phyloP scores from a whole-genome alignment of 2,329 filamentous ascomycete genomes.

The Pestalotiopsis sp. region DNA sequence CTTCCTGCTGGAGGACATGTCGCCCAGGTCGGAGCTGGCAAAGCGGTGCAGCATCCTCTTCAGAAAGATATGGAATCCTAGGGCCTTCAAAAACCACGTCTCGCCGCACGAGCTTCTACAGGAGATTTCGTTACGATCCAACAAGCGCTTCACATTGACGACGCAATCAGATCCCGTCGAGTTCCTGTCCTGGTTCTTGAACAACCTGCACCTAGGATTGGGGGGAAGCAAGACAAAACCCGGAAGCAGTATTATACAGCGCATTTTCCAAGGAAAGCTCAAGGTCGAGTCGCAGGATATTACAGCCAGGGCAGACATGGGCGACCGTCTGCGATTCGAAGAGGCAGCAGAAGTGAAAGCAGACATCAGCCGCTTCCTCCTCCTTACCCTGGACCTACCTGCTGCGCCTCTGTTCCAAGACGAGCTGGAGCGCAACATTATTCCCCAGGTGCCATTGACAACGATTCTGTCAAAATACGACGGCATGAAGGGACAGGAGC shows the following conservation, averaged over 20 bases:
- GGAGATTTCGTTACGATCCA: slow-evolving; percentile 87
- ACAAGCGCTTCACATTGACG: slow-evolving; percentile 89
- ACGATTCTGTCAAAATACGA: slow-evolving; percentile 91
- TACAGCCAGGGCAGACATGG: slow-evolving; percentile 84
- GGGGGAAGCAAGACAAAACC: slow-evolving; percentile 89
- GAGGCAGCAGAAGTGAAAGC: slow-evolving; percentile 82
- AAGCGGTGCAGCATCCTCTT: slow-evolving; percentile 87
- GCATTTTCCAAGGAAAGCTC: slow-evolving; percentile 89
- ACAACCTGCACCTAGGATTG: slow-evolving; percentile 89
- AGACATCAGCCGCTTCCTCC: slow-evolving; percentile 79
- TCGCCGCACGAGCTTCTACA: slow-evolving; percentile 97
- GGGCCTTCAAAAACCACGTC: slow-evolving; percentile 94
- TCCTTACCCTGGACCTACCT: slow-evolving; percentile 91
- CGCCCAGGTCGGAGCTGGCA: slow-evolving; percentile 73
- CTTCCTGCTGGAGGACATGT: slow-evolving; percentile 84
- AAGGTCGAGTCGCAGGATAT: slow-evolving; percentile 94
- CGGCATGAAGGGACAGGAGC: slow-evolving; percentile 83
- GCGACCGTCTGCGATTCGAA: slow-evolving; percentile 89
- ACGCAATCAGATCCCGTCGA: slow-evolving; percentile 94
- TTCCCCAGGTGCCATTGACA: slow-evolving; percentile 85
- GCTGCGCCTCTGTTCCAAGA: slow-evolving; percentile 94
- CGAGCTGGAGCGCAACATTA: slow-evolving; percentile 92
- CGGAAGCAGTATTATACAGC: slow-evolving; percentile 83
- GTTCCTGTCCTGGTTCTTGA: slow-evolving; percentile 96
- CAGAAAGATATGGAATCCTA: slow-evolving; percentile 97